Base-by-base conservation (phyloP, 345 rosid genomes). In the Citrus reticulata region DNA sequence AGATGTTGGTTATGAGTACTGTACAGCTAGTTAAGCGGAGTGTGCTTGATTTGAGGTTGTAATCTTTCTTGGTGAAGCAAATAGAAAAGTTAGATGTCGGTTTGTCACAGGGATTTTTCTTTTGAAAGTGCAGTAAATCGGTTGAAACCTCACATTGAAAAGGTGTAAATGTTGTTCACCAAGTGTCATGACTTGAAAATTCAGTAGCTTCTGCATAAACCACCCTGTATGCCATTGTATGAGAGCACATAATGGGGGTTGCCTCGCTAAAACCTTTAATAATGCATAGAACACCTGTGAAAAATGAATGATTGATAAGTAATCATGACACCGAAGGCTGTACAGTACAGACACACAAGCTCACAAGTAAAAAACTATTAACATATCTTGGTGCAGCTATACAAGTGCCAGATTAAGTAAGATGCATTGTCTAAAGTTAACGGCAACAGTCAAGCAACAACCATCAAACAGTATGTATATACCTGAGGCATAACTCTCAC, bases 181-280 rank as follows among this genome's bases (percentile, higher is more conserved):
- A 49, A 88, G 89, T 65, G 46, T 73, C 71, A 58, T 78, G 78
- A 84, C 87, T 73, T 81, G 85, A 62, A 75, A 72, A 46, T 77
- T 25, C 80, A 88, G 79, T 35, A 89, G 83, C 74, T 87, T 88
- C 73, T 55, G 74, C 80, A 91, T 59, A 73, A 90, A 79, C 95
- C 93, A 90, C 59, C 91, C 93, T 25, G 85, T 81, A 78, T 88
- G 87, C 91, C 82, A 82, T 70, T 78, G 80, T 70, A 77, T 49
- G 73, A 67, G 75, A 22, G 78, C 83, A 65, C 87, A 65, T 20
- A 51, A 72, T 63, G 87, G 81, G 60, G 87, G 79, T 61, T 84
- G 86, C 72, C 85, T 80, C 1, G 87, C 81, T 75, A 88, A 77
- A 84, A 84, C 78, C 77, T 80, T 88, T 83, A 88, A 72, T 62